Conservation (phyloP, 2,329 filamentous ascomycete species). For the Phaeophleospora eucalypticola region DNA sequence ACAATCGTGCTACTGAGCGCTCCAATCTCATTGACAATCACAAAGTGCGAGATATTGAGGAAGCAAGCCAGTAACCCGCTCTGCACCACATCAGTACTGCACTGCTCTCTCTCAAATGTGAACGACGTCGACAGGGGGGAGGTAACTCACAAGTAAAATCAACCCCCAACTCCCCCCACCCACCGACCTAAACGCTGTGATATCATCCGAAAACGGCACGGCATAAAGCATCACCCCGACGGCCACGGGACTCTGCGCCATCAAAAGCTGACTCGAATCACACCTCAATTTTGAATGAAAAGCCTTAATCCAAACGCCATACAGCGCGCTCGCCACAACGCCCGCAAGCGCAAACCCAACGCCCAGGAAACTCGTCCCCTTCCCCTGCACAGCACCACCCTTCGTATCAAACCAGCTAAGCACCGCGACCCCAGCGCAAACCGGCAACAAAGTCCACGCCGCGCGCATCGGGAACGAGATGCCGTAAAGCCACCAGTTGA, state of each 20-base stretch:
- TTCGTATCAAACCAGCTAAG: slow-evolving; percentile 66
- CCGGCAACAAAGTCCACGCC: slow-evolving; percentile 53
- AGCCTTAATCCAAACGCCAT: slow-evolving; percentile 65
- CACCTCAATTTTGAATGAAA: slow-evolving; percentile 64
- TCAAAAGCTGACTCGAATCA: slow-evolving; percentile 65
- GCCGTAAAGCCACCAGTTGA: slow-evolving; percentile 61
- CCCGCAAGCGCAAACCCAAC: slow-evolving; percentile 61
- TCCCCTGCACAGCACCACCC: slow-evolving; percentile 36
- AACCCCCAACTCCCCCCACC: slow-evolving; percentile 37
- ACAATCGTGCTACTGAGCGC: slow-evolving; percentile 34
- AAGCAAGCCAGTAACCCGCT: slow-evolving; percentile 60
- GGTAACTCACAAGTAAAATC: slow-evolving; percentile 52
- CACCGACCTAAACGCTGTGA: slow-evolving; percentile 55
- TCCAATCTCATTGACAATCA: slow-evolving; percentile 33
- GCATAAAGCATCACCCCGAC: slow-evolving; percentile 61
- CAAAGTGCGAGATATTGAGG: slow-evolving; percentile 50
- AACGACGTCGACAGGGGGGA: neutral
- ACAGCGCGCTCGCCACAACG: slow-evolving; percentile 62
- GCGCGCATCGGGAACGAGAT: slow-evolving; percentile 54
- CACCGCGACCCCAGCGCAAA: slow-evolving; percentile 61
- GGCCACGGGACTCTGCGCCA: slow-evolving; percentile 63
- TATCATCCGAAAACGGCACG: slow-evolving; percentile 62
- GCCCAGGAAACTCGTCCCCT: slow-evolving; percentile 48
- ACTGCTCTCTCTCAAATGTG: no score
- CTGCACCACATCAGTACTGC: no score